Base-by-base conservation (phyloP, 169 alveolate genomes). In the Eimeria zaria region DNA sequence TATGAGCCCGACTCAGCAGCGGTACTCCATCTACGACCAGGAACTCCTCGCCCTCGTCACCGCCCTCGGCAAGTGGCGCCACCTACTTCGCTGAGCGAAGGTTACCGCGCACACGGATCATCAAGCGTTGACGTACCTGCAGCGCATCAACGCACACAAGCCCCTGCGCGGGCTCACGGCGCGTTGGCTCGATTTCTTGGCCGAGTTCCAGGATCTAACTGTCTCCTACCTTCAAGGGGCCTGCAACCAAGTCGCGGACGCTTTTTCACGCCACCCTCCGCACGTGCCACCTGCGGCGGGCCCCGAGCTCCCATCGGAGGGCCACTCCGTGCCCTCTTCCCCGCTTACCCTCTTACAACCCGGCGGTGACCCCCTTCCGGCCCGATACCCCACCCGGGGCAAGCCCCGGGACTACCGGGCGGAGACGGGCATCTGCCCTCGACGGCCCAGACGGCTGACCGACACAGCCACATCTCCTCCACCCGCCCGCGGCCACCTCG, bases 101-200 rank as follows among this genome's bases (percentile, higher is more conserved):
- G 76, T 64, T 14, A 30, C 16, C 11, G 76, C 76, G 33, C 16
- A 64, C 36, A 64, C 76, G 11, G 76, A 64, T 14, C 76, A 64
- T 30, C 76, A 64, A 44, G 81, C 44, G 46, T 22, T 69, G 81
- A 69, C 81, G 51, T 69, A 69, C 81, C 81, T 69, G 48, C 48
- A 36, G 81, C 81, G 46, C 51, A 33, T 69, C 9, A 69, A 30
- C 22, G 16, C 81, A 7, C 48, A 30, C 46, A 33, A 69, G 81
- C 81, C 81, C 6, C 24, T 69, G 48, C 81, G 81, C 41, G 81
- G 81, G n/a, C 22, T 7, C 46, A 69, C 81, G 48, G 81, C 48
- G 41, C 81, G 48, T 22, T 36, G 48, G 76, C 36, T 64, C 16
- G 76, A 64, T 64, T 64, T 64, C 36, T 24, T 64, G 76, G 76